Evolutionary conservation across 257 asterid genomes (phyloP).

Genomic region (Galeopsis tetrahit): DNA sequence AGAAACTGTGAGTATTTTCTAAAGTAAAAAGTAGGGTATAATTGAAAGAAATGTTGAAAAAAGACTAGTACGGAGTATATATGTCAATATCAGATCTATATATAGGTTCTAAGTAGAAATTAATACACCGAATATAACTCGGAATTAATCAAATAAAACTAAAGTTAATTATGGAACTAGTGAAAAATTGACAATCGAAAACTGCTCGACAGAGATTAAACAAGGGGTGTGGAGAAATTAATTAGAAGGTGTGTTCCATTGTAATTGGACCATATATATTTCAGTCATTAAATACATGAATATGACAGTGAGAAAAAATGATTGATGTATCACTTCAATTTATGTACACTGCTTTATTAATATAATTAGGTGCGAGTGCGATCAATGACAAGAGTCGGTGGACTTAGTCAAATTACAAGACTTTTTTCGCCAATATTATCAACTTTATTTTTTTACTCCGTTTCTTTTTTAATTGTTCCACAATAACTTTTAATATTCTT

Average conservation of each 20-base stretch:
- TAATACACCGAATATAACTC: no score
- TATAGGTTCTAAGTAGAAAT: no score
- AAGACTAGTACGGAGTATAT: no score
- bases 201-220: background rate
- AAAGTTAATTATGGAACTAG: background rate
- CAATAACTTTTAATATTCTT: no score
- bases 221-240: background rate
- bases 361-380: background rate
- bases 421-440: conserved; percentile 9
- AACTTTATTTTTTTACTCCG: background rate
- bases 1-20: no score
- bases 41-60: no score
- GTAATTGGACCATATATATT: conserved; percentile 13
- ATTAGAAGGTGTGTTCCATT: background rate
- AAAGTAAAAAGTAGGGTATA: no score
- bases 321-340: background rate
- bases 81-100: no score
- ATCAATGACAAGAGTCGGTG: conserved; percentile 25
- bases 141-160: no score
- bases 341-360: conserved; percentile 9
- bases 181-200: background rate
- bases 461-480: no score
- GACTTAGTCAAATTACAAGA: conserved; percentile 21
- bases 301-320: background rate
- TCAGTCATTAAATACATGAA: no score